These are phyloP conservation scores for Lecanosticta acicola DNA, from an alignment of 2,329 filamentous ascomycete genomes.

Conservation along the genomic window DNA sequence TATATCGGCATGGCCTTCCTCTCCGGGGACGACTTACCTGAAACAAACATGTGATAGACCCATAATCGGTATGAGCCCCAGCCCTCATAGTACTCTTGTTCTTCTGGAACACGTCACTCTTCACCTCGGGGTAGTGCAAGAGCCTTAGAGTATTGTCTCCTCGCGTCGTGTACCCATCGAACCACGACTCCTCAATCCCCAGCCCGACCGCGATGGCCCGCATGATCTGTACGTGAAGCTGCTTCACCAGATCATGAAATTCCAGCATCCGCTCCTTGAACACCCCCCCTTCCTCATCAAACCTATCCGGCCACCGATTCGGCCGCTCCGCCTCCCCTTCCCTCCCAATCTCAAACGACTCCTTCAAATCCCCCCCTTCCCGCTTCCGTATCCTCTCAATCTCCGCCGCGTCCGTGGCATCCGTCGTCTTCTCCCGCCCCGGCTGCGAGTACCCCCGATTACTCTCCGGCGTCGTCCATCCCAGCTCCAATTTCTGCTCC, in stretches of 20 bases:
- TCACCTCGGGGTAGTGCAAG: conserved; percentile 50
- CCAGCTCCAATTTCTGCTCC: conserved; percentile 58
- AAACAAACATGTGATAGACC: conserved; percentile 48
- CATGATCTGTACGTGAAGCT: conserved; percentile 66
- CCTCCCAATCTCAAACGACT: conserved; percentile 56
- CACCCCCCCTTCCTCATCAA: conserved; percentile 54
- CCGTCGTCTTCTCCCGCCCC: conserved; percentile 64
- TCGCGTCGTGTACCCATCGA: conserved; percentile 66
- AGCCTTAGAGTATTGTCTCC: conserved; percentile 59
- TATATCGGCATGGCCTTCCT: not conserved
- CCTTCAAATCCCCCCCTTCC: conserved; percentile 50
- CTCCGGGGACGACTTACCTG: conserved; percentile 19
- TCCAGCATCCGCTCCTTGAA: conserved; percentile 67
- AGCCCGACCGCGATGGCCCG: conserved; percentile 58
- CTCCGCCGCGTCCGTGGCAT: conserved; percentile 50
- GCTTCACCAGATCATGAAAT: conserved; percentile 71
- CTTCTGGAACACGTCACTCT: conserved; percentile 51
- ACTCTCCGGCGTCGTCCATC: conserved; percentile 55
- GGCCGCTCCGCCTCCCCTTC: conserved; percentile 57
- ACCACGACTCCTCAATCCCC: conserved; percentile 66
- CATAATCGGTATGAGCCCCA: conserved; percentile 69
- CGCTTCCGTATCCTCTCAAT: conserved; percentile 52
- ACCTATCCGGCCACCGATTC: conserved; percentile 69
- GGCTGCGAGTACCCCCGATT: conserved; percentile 46
- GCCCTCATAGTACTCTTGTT: conserved; percentile 56